phyloP scores from a whole-genome alignment of 2,329 filamentous ascomycete species.

The Botrytis elliptica region DNA sequence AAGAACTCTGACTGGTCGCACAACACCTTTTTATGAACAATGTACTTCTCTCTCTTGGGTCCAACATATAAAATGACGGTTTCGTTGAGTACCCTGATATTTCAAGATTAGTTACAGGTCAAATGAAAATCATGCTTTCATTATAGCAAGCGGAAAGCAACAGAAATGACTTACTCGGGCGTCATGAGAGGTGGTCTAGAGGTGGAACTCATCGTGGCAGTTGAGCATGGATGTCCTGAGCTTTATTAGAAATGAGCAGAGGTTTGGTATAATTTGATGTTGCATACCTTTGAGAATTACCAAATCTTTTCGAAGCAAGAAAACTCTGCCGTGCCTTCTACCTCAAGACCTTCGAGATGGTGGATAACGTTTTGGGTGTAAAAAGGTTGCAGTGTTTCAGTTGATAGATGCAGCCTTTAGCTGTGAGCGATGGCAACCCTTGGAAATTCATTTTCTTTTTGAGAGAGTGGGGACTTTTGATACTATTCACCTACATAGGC shows the following conservation, averaged over 20 bases:
- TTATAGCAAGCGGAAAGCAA: neutral
- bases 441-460: too few species aligned
- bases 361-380: neutral
- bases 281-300: neutral
- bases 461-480: too few species aligned
- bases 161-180: neutral
- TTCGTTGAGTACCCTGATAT: neutral
- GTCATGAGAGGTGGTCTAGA: neutral
- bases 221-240: neutral
- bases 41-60: constrained; percentile 15
- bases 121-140: too few species aligned
- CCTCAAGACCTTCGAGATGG: neutral
- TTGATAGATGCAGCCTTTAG: neutral
- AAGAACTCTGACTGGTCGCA: constrained; percentile 27
- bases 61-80: constrained; percentile 26
- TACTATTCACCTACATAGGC: too few species aligned
- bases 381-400: too few species aligned
- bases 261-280: rapidly evolving
- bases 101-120: neutral
- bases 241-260: neutral
- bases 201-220: neutral
- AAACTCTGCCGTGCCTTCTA: neutral
- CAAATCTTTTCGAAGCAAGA: too few species aligned
- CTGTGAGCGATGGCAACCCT: too few species aligned
- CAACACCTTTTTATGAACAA: constrained; percentile 26